Evolutionary conservation across 2,329 filamentous ascomycete species (phyloP), one percentile per base, ranked within the genome.

Genomic region (Pseudopyricularia javanii): DNA sequence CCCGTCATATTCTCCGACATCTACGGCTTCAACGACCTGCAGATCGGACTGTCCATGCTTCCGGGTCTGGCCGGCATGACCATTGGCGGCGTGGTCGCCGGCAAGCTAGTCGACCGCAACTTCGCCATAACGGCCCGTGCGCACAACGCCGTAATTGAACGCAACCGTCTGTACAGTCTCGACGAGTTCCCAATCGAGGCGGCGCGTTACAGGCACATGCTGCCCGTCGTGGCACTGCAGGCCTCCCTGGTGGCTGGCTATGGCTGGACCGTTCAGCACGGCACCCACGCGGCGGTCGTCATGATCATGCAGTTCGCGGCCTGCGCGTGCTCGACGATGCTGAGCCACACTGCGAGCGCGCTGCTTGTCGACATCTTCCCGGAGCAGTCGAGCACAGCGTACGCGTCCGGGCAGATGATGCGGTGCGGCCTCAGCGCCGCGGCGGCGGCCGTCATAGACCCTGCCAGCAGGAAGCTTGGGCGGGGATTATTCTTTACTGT

Each of bases 31-130:
- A 37, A 43, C 15, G 34, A 30, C 4, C 24, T 26, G 11, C 14
- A 37, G 9, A 43, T 51, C 7, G 49, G 49, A 6, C 33, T 37
- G 1, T 51, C 32, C 34, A 37, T 37, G 20, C 20, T 43, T 20
- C 32, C 49, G 9, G n/a, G 34, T 11, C 12, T 34, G 20, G 17
- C 49, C 5, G 49, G 34, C 26, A 35, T 51, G 32, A 28, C 35
- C 17, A 8, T 43, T 9, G 49, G 49, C 8, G 24, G 49, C 14
- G 14, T 37, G 8, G 8, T 51, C 3, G 26, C 34, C 4, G 49
- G 49, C 24, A 34, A 35, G n/a, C 49, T 51, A 11, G n/a, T 51
- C 20, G 49, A 51, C 34, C 35, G 49, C 17, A 50, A 50, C 14
- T 50, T 35, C 32, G 34, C 26, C 17, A 28, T 17, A 12, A 30